Conservation (phyloP, 2,329 filamentous ascomycete species). For the Paradendryphiella salina region DNA sequence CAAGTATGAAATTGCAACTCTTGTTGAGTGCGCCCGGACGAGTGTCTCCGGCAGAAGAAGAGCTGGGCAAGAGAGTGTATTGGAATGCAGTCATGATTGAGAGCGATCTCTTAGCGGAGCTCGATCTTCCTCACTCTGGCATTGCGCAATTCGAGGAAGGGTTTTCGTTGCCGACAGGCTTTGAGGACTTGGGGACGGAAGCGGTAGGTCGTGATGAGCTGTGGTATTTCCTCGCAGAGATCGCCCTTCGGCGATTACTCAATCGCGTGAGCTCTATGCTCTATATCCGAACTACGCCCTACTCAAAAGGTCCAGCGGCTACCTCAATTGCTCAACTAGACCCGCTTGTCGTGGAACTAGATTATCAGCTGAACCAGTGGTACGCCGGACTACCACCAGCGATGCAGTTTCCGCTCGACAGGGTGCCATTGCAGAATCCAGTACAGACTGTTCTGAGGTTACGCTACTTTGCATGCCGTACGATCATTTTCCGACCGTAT, state of each 20-base stretch:
- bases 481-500: conserved; percentile 84
- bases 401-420: conserved; percentile 75
- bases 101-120: conserved; percentile 74
- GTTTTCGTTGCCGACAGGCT: conserved; percentile 76
- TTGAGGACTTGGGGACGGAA: conserved; percentile 69
- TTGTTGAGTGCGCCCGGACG: conserved; percentile 73
- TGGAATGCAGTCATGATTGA: conserved; percentile 84
- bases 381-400: conserved; percentile 75
- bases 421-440: conserved; percentile 68
- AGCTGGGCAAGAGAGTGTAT: conserved; percentile 76
- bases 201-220: conserved; percentile 73
- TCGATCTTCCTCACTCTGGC: conserved; percentile 80
- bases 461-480: conserved; percentile 82
- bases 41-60: conserved; percentile 69
- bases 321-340: conserved; percentile 73
- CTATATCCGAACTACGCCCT: conserved; percentile 66
- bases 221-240: conserved; percentile 86
- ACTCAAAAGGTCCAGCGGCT: conserved; percentile 49
- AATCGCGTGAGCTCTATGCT: conserved; percentile 80
- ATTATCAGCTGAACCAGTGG: conserved; percentile 83
- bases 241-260: conserved; percentile 74
- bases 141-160: conserved; percentile 81
- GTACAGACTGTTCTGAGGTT: conserved; percentile 78
- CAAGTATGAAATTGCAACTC: conserved; percentile 79
- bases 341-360: conserved; percentile 76